phyloP scores from a whole-genome alignment of 148 eudicot genomes.

The Spergularia bocconei region DNA sequence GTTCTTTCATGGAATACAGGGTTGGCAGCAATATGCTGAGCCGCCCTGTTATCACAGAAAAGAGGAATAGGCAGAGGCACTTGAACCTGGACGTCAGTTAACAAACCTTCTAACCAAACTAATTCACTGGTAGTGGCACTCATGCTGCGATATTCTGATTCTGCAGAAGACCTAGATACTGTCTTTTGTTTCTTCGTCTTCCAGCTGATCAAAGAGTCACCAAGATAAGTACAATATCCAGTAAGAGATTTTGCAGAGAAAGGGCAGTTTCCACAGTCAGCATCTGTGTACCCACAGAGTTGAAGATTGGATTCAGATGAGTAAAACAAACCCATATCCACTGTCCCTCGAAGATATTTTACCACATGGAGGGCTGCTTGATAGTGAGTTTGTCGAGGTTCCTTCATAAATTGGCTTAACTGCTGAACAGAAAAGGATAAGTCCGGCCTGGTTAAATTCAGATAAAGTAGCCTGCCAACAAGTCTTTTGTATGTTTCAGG shows the following conservation, averaged over 20 bases:
- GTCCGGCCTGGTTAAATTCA: not conserved
- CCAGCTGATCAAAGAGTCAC: not conserved
- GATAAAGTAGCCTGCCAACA: not conserved
- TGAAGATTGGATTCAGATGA: not conserved
- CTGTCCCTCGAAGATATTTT: not conserved
- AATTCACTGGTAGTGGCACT: not conserved
- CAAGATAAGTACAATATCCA: not conserved
- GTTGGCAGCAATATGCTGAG: not conserved
- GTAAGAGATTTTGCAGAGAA: not conserved
- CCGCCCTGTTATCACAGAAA: not conserved
- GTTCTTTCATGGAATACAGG: not conserved
- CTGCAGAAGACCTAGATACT: not conserved
- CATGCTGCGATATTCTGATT: not conserved
- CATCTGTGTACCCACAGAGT: not conserved
- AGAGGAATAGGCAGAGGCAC: not conserved
- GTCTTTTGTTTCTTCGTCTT: not conserved
- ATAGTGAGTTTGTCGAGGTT: not conserved
- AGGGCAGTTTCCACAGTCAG: not conserved
- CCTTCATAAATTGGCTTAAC: not conserved
- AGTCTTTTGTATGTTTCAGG: not conserved
- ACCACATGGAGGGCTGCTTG: not conserved
- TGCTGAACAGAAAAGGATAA: not conserved
- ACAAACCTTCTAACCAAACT: not conserved
- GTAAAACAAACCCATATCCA: not conserved
- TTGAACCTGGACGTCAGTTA: not conserved